A percentile compares a stretch with the other conserved stretches of the same genome.
Evolutionary conservation across 192 early-diverging fungal species (phyloP).

Genomic region (Haplosporangium gracile): DNA sequence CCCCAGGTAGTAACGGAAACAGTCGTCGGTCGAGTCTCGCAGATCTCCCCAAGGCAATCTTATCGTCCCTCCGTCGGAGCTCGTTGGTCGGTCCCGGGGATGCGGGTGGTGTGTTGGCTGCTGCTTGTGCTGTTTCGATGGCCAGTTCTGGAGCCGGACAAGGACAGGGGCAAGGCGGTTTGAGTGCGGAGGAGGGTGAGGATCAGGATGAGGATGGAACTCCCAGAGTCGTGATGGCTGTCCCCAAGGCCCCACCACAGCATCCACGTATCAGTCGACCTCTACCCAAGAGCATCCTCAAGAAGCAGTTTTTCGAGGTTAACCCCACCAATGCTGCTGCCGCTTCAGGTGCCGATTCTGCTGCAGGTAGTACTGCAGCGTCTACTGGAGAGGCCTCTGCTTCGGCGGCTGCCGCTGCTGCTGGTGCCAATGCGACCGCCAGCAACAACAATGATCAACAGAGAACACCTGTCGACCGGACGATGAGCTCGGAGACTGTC

Average conservation of each 20-base stretch:
- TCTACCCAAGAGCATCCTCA: constrained; percentile 41
- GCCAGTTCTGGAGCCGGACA: neutral
- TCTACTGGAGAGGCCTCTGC: neutral
- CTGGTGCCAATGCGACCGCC: neutral
- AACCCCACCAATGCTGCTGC: neutral
- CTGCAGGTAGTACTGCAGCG: neutral
- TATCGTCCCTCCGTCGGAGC: constrained; percentile 31
- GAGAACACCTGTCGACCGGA: neutral
- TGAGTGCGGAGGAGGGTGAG: neutral
- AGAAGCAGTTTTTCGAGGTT: constrained; percentile 2
- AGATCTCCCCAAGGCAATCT: constrained; percentile 24
- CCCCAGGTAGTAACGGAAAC: constrained; percentile 8
- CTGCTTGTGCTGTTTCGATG: neutral
- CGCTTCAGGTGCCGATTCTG: neutral
- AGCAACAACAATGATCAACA: neutral
- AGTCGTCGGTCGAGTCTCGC: constrained; percentile 31
- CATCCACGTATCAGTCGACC: neutral
- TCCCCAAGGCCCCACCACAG: constrained; percentile 19
- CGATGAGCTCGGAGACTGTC: constrained; percentile 5
- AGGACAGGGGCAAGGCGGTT: neutral
- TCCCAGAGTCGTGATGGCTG: neutral
- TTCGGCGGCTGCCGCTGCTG: neutral
- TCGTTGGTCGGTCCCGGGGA: neutral
- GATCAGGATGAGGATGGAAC: constrained; percentile 4
- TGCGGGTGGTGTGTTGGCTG: neutral